Conservation (phyloP, 305 asterid genomes). For the Fraxinus albicans region DNA sequence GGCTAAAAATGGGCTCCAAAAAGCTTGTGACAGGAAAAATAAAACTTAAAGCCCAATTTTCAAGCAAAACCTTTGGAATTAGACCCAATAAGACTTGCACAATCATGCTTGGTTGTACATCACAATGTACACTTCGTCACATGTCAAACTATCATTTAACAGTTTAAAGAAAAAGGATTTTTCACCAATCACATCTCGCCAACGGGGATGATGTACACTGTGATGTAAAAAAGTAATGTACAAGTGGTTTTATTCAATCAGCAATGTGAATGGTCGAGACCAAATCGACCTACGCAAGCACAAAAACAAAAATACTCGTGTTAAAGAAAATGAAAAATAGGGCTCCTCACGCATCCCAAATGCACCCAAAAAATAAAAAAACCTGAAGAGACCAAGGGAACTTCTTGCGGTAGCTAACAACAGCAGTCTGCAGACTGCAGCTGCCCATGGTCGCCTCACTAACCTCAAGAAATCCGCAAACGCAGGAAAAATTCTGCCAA, state of each 20-base stretch:
- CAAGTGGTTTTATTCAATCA: slow-evolving; percentile 30
- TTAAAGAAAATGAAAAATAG: not conserved
- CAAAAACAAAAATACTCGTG: slow-evolving; percentile 11
- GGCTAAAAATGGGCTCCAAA: too few relatives aligned
- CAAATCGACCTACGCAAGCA: slow-evolving; percentile 75
- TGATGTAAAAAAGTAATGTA: too few relatives aligned
- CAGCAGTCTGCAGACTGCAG: slow-evolving; percentile 65
- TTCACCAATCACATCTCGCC: too few relatives aligned
- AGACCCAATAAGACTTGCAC: slow-evolving; percentile 50
- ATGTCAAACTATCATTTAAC: too few relatives aligned
- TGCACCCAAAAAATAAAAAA: not conserved
- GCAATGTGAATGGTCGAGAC: slow-evolving; percentile 96
- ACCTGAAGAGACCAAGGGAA: slow-evolving; percentile 92
- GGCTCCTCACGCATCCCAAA: not conserved
- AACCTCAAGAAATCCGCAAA: slow-evolving; percentile 94
- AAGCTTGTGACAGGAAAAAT: not conserved
- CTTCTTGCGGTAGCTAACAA: slow-evolving; percentile 76
- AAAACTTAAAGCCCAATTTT: not conserved
- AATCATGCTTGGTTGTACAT: slow-evolving; percentile 11
- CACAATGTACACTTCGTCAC: too few relatives aligned
- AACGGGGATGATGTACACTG: too few relatives aligned
- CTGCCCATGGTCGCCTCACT: slow-evolving; percentile 46
- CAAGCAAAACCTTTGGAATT: not conserved
- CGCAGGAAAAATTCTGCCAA: slow-evolving; percentile 60
- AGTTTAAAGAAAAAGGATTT: too few relatives aligned